Percentiles rank a stretch among this genome's conserved stretches.
Conservation (phyloP, 1,284 basidiomycete genomes). For the Butyriboletus appendiculatus region DNA sequence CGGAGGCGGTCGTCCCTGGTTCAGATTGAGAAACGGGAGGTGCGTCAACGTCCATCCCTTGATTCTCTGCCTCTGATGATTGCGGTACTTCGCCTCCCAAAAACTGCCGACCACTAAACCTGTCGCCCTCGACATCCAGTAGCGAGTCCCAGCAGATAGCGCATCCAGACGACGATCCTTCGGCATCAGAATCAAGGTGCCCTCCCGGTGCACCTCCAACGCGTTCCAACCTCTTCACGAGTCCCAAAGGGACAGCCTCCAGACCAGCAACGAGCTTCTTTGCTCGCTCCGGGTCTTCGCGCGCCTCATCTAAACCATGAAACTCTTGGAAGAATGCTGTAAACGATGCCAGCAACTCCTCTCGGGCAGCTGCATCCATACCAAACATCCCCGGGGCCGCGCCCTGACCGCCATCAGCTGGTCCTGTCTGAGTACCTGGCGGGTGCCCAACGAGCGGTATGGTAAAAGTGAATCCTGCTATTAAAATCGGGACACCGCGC, state of each 20-base stretch:
- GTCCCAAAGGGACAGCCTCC: conserved; percentile 62
- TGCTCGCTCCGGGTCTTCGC: conserved; percentile 67
- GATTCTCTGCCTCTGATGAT: conserved; percentile 6
- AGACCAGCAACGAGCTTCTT: conserved; percentile 60
- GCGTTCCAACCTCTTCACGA: conserved; percentile 65
- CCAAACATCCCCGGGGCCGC: not conserved
- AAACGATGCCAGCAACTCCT: conserved; percentile 32
- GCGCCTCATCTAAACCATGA: conserved; percentile 39
- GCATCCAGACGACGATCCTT: conserved; percentile 46
- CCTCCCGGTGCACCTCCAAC: conserved; percentile 48
- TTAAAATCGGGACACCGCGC: conserved; percentile 25
- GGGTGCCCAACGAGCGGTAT: conserved; percentile 31
- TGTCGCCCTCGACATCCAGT: conserved; percentile 51
- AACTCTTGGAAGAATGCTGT: conserved; percentile 35
- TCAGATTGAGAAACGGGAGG: conserved; percentile 6
- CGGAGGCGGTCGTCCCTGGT: conserved; percentile 1
- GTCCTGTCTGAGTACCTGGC: conserved; percentile 6
- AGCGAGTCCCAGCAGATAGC: conserved; percentile 76
- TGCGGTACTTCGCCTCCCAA: conserved; percentile 16
- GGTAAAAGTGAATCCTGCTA: conserved; percentile 35
- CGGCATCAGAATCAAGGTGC: conserved; percentile 39
- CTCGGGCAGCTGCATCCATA: conserved; percentile 27
- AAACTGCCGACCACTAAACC: conserved; percentile 31
- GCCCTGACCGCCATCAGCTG: conserved; percentile 5
- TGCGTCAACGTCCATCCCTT: conserved; percentile 26